phyloP scores from a whole-genome alignment of 371 early-diverging fungal genomes.

The Rhizopus microsporus region DNA sequence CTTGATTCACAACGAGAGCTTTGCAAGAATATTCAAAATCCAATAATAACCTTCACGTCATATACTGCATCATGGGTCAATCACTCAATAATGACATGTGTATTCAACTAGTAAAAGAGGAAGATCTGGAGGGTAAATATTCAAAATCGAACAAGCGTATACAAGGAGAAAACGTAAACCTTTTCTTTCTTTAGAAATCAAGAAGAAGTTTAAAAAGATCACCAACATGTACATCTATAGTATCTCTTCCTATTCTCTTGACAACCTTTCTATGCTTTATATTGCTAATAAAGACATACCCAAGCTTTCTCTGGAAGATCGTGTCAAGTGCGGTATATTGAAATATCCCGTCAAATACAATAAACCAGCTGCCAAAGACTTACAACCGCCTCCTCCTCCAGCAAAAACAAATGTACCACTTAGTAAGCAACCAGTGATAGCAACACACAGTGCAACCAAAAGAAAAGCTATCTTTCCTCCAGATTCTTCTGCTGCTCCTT shows the following conservation, averaged over 20 bases:
- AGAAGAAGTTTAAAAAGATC: slow-evolving; percentile 12
- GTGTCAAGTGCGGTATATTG: slow-evolving; percentile 15
- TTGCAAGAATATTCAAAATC: slow-evolving; percentile 16
- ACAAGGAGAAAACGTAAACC: background rate
- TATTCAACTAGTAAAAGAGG: slow-evolving; percentile 18
- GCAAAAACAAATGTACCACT: background rate
- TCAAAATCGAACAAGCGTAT: background rate
- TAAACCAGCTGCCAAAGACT: background rate
- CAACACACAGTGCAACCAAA: slow-evolving; percentile 5
- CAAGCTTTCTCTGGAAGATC: slow-evolving; percentile 11
- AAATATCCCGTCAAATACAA: slow-evolving; percentile 5
- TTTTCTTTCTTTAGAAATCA: slow-evolving; percentile 2
- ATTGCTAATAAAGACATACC: slow-evolving; percentile 13
- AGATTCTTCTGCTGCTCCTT: slow-evolving; percentile 7
- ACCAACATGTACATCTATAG: slow-evolving; percentile 21
- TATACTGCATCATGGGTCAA: slow-evolving; percentile 20
- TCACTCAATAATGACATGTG: slow-evolving; percentile 3
- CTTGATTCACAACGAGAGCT: slow-evolving; percentile 7
- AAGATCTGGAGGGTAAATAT: slow-evolving; percentile 19
- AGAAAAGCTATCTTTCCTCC: no score
- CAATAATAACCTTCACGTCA: slow-evolving; percentile 2
- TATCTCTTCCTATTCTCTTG: slow-evolving; percentile 5
- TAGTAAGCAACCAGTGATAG: slow-evolving; percentile 2
- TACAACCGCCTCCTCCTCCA: slow-evolving; percentile 3
- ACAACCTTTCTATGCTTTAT: slow-evolving; percentile 12